Evolutionary conservation across 2,329 filamentous ascomycete genomes (phyloP).

Genomic region (Chlorencoelia australis): DNA sequence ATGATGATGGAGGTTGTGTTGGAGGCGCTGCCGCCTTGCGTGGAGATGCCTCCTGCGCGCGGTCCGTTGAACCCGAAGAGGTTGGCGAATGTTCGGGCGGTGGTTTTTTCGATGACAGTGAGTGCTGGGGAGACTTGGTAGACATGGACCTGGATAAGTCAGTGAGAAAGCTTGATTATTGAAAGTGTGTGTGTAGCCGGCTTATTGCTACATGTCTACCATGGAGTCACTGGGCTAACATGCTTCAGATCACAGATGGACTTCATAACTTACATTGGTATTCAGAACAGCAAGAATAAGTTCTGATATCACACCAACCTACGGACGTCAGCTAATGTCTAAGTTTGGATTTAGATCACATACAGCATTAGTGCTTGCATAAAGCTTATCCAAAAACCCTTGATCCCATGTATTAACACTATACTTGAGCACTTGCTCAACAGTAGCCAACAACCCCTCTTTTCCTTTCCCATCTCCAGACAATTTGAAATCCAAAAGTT

Average conservation of each 20-base stretch:
- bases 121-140: constrained; percentile 89
- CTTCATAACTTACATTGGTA: constrained; percentile 56
- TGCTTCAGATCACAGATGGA: no score
- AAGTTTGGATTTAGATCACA: constrained; percentile 21
- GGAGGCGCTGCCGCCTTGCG: constrained; percentile 72
- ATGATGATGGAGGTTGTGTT: constrained; percentile 81
- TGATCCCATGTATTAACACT: constrained; percentile 99
- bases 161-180: constrained; percentile 5
- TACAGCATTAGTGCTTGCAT: constrained; percentile 78
- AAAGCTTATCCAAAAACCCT: constrained; percentile 92
- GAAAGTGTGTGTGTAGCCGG: no score
- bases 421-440: constrained; percentile 65
- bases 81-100: constrained; percentile 58
- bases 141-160: constrained; percentile 57
- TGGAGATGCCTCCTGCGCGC: constrained; percentile 55
- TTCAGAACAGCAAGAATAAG: constrained; percentile 78
- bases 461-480: constrained; percentile 52
- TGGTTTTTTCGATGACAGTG: constrained; percentile 79
- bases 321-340: constrained; percentile 1
- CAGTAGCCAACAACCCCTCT: constrained; percentile 61
- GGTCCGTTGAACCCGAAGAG: constrained; percentile 68
- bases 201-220: no score
- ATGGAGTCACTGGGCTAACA: no score
- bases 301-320: constrained; percentile 77
- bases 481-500: constrained; percentile 48